Conservation (phyloP, 768 basidiomycete species). For the Ramaria sp. region DNA sequence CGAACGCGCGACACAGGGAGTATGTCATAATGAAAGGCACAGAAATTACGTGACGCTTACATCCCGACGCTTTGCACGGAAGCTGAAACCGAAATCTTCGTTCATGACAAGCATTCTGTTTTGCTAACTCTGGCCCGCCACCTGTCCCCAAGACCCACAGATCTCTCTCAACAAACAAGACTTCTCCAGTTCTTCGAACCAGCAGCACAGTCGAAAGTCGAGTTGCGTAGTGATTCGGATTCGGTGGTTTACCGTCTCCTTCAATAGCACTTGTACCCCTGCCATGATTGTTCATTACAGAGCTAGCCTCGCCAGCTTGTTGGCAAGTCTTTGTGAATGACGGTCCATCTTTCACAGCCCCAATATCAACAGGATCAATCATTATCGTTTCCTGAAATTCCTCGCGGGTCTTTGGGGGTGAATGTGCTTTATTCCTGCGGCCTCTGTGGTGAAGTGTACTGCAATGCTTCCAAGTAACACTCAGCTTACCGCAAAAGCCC, state of each 20-base stretch:
- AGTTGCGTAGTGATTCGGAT: slow-evolving; percentile 43
- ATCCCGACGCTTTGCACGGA: not conserved
- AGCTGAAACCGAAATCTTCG: slow-evolving; percentile 2
- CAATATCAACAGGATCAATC: slow-evolving; percentile 5
- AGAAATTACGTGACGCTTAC: too few relatives aligned
- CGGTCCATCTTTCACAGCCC: not conserved
- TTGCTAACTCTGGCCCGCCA: slow-evolving; percentile 28
- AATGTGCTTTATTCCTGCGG: not conserved
- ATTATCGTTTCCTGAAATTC: slow-evolving; percentile 6
- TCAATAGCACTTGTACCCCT: not conserved
- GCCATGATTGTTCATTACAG: not conserved
- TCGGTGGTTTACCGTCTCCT: not conserved
- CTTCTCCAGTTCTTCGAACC: slow-evolving; percentile 46
- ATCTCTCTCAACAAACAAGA: slow-evolving; percentile 62
- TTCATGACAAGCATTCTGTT: slow-evolving; percentile 8
- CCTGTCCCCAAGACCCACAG: slow-evolving; percentile 39
- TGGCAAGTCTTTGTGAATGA: not conserved
- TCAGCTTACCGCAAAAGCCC: slow-evolving; percentile 46
- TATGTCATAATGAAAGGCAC: too few relatives aligned
- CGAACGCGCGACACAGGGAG: too few relatives aligned
- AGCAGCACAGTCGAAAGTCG: slow-evolving; percentile 65
- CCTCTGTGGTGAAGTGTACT: not conserved
- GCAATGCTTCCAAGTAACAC: not conserved
- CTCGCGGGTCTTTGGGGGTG: not conserved
- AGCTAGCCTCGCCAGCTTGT: not conserved